Base-by-base conservation (phyloP, 495 filamentous ascomycete species). In the Neurospora cerealis region DNA sequence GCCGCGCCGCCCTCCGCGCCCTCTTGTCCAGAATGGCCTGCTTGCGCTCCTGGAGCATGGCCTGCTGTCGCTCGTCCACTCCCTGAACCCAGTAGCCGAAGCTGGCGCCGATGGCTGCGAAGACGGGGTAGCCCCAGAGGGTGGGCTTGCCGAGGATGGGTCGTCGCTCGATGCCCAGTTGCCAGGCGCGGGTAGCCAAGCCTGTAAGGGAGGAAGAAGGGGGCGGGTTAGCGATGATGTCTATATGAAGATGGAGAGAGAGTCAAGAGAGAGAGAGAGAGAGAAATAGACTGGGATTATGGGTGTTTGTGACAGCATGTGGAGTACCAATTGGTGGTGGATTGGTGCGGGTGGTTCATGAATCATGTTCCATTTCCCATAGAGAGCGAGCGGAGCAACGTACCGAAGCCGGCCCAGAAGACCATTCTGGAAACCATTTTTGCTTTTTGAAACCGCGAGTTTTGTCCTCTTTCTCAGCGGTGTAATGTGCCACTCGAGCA, bases 381-480 rank as follows among this genome's bases (percentile, higher is more conserved):
- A 70, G 62, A 73, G 72, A 71, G 70, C 40, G 62, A 62, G 41
- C 17, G 74, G 71, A 73, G 74, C 71, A 37, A 84, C 86, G 79
- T 91, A 99, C 96, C 96, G 90, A 98, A 97, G 88, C 93, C 92
- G 79, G 89, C 88, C 96, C 96, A 99, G 89, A 98, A 97, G 83
- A 97, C 83, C 83, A 97, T 88, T 86, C 94, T 93, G 87, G 78
- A 77, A 71, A 89, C 86, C 87, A 88, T 88, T 81, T 79, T 83
- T 76, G 40, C 24, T 36, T 54, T 77, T 36, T 76, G 54, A 66
- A 34, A 36, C 54, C 54, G 54, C 54, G 54, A 19, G 19, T 21
- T 21, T 10, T n/a, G 42, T 46, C n/a, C 42, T 46, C 42, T 21
- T 44, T 32, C 13, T 62, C 24, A 34, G 28, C 54, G 10, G 21